Conservation (phyloP, 371 early-diverging fungal genomes). For the Rhizopus sp. region DNA sequence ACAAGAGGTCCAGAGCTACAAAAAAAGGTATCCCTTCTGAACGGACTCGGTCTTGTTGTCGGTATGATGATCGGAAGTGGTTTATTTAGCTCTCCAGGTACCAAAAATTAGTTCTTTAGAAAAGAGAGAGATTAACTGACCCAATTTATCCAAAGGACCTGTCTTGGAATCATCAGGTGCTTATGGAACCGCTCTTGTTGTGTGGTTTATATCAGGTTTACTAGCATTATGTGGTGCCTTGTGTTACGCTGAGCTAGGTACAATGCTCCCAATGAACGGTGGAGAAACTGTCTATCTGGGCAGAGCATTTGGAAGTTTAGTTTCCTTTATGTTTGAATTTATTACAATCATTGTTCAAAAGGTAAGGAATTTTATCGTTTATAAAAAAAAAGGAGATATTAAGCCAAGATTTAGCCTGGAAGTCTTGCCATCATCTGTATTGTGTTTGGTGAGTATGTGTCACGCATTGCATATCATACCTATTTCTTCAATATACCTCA, state of each 20-base stretch:
- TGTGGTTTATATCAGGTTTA: constrained; percentile 80
- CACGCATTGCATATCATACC: constrained; percentile 63
- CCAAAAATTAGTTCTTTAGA: constrained; percentile 10
- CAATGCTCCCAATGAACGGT: constrained; percentile 86
- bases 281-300: constrained; percentile 85
- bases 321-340: constrained; percentile 84
- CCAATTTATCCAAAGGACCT: constrained; percentile 62
- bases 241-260: constrained; percentile 85
- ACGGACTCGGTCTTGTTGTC: constrained; percentile 73
- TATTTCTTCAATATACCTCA: constrained; percentile 50
- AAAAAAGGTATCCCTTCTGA: constrained; percentile 68
- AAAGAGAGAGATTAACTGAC: constrained; percentile 56
- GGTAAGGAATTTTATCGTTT: constrained; percentile 26
- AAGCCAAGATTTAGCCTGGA: constrained; percentile 53
- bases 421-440: constrained; percentile 77
- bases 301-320: constrained; percentile 76
- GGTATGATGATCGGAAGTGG: constrained; percentile 88
- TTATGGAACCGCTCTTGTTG: constrained; percentile 73
- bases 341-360: constrained; percentile 66
- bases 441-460: constrained; percentile 78
- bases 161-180: constrained; percentile 66
- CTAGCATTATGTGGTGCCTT: constrained; percentile 77
- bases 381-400: background rate
- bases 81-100: constrained; percentile 82
- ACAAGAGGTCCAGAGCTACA: constrained; percentile 58